phyloP scores from a whole-genome alignment of 768 basidiomycete genomes.

The Baorangia bicolor region DNA sequence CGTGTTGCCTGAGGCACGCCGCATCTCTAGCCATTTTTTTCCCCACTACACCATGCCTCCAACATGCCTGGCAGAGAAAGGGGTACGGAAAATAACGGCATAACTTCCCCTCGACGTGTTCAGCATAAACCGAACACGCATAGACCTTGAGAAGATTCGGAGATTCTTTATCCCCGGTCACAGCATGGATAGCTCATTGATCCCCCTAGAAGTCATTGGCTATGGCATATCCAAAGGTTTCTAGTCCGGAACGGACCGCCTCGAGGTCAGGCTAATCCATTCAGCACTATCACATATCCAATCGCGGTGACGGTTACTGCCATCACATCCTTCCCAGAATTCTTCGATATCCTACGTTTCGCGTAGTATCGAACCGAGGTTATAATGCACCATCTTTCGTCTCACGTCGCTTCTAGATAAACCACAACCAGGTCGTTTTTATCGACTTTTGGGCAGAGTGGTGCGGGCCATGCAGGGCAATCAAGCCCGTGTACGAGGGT shows the following conservation, averaged over 20 bases:
- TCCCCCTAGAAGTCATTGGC: no score
- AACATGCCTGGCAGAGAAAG: neutral
- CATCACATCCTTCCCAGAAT: conserved; percentile 6
- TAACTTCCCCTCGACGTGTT: neutral
- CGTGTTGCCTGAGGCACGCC: neutral
- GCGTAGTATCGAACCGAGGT: neutral
- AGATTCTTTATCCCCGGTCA: no score
- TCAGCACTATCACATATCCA: no score
- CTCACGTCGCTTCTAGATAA: neutral
- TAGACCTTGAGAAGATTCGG: neutral
- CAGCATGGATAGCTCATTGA: no score
- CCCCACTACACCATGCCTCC: neutral
- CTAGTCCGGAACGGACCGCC: no score
- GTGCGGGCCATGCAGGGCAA: conserved; percentile 4
- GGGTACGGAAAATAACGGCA: neutral
- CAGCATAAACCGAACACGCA: neutral
- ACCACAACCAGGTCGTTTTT: neutral
- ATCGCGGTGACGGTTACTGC: conserved; percentile 1
- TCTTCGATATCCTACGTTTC: neutral
- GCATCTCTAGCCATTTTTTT: neutral
- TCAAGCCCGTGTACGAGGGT: conserved; percentile 3
- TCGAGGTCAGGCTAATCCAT: no score
- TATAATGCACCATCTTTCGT: neutral
- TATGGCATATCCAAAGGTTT: no score
- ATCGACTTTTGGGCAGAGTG: conserved; percentile 14